Percentiles rank a stretch among this genome's conserved stretches.
Evolutionary conservation across 805 yeast genomes (phyloP).

Genomic region (Wickerhamiella galacta): DNA sequence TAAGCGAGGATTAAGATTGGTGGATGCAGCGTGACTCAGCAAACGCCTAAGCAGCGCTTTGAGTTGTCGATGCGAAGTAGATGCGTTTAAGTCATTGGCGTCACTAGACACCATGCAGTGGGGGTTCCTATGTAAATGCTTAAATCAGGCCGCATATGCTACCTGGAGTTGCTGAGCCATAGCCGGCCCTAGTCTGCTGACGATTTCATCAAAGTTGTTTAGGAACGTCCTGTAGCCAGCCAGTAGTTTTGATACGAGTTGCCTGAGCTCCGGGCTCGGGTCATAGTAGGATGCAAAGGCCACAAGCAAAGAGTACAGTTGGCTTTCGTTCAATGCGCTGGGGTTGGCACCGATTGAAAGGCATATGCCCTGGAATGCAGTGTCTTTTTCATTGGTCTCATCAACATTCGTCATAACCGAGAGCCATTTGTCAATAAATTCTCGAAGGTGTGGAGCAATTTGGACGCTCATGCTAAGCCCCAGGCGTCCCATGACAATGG

Average conservation of each 20-base stretch:
- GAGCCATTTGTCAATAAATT: slow-evolving; percentile 55
- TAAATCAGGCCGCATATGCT: slow-evolving; percentile 7
- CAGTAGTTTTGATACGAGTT: slow-evolving; percentile 15
- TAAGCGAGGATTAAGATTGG: neutral
- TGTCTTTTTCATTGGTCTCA: slow-evolving; percentile 77
- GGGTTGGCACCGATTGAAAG: slow-evolving; percentile 52
- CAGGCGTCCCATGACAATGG: slow-evolving; percentile 76
- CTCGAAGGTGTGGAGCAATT: slow-evolving; percentile 40
- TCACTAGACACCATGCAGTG: too few species aligned
- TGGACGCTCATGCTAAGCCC: slow-evolving; percentile 47
- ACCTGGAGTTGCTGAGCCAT: slow-evolving; percentile 15
- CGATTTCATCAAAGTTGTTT: slow-evolving; percentile 13
- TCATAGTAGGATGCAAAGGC: slow-evolving; percentile 18
- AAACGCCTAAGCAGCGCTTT: too few species aligned
- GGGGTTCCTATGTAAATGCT: too few species aligned
- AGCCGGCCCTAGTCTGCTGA: slow-evolving; percentile 11
- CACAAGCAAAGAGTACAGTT: slow-evolving; percentile 12
- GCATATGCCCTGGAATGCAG: slow-evolving; percentile 74
- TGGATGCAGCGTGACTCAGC: too few species aligned
- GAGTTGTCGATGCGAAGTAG: too few species aligned
- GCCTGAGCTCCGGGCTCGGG: slow-evolving; percentile 18
- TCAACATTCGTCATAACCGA: slow-evolving; percentile 45
- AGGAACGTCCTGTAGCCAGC: slow-evolving; percentile 14
- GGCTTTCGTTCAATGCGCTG: slow-evolving; percentile 33
- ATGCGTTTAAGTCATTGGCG: too few species aligned